Evolutionary conservation across 768 basidiomycete genomes (phyloP), one percentile per base, ranked within the genome.

Genomic region (Clathrus columnatus): DNA sequence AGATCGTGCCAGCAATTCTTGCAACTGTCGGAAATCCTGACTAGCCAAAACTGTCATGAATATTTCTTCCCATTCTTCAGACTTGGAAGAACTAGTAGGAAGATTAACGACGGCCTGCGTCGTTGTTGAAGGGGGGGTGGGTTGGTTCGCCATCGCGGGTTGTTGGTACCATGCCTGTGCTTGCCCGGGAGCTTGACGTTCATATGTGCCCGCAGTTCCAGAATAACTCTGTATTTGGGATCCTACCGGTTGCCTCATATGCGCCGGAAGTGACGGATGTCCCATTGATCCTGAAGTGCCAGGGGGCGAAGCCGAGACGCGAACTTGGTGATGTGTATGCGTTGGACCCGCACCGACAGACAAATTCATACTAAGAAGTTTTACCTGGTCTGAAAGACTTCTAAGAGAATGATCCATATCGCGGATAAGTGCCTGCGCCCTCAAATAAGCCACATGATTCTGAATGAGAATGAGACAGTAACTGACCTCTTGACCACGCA

Each of bases 31-130:
- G 16, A 78, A 62, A 62, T 91, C 89, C 66, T 91, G 86, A 29
- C 81, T 81, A 58, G 84, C 82, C 53, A 91, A 73, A 29, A 89
- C 84, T 17, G 81, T 78, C 30, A 91, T 75, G 67, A 90, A 91
- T 8, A 82, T 79, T 58, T 89, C 86, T 60, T 91, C 89, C 89
- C 89, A 91, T 59, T 88, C 85, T 64, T 89, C 88, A 45, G 75
- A 54, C 62, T 77, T n/a, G 83, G 76, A 16, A 79, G 78, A 26
- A 81, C 72, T 59, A 76, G 72, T 52, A 65, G 71, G 54, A 80
- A 80, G 51, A 69, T 64, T 45, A 66, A 75, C 50, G 63, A 69
- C 30, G 50, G 67, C 48, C 51, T 52, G 57, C 28, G 32, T 26
- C 2, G 71, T 66, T 8, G 71, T 68, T 24, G 54, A 28, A 6